phyloP scores from a whole-genome alignment of 306 rosid genomes.

The Quercus cerris region DNA sequence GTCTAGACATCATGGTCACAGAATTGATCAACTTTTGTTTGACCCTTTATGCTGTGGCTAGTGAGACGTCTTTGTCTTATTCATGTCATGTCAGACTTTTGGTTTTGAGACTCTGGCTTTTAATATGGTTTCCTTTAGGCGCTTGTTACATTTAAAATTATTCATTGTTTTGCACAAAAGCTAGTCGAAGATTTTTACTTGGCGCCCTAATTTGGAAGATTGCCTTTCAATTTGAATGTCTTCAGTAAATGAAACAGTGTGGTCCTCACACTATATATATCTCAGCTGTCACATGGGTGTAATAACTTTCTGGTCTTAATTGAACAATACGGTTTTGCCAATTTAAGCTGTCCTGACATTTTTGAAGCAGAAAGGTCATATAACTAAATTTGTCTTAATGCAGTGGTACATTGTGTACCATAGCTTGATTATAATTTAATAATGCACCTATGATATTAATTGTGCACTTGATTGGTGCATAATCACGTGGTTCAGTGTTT shows the following conservation, averaged over 20 bases:
- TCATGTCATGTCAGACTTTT: conserved; percentile 23
- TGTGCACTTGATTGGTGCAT: background rate
- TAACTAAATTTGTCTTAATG: background rate
- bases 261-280: background rate
- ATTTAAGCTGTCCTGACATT: background rate
- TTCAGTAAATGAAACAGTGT: conserved; percentile 4
- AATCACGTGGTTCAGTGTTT: background rate
- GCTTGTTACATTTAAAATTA: conserved; percentile 24
- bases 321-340: too few relatives aligned
- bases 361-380: background rate
- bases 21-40: background rate
- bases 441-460: background rate
- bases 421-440: background rate
- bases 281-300: background rate
- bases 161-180: background rate
- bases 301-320: background rate
- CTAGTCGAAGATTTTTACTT: conserved; percentile 1
- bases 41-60: conserved; percentile 13
- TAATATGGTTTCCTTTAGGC: conserved; percentile 11
- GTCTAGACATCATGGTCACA: background rate
- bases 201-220: conserved; percentile 23
- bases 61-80: conserved; percentile 42
- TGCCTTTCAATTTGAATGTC: background rate
- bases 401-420: background rate
- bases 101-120: background rate